Evolutionary conservation across 1,139 yeast genomes (phyloP).

Genomic region (Dujonia santamariae): DNA sequence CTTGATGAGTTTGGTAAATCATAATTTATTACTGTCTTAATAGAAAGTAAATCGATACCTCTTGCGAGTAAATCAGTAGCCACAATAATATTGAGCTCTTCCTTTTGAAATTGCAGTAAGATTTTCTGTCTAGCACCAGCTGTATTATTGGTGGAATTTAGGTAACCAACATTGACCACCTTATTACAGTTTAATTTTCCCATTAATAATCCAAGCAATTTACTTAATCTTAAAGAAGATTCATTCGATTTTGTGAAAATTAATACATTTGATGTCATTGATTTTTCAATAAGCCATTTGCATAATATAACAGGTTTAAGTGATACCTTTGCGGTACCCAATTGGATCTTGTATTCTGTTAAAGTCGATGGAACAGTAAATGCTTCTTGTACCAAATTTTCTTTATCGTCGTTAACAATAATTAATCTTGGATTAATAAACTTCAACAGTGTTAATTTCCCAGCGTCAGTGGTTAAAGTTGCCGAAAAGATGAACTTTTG

Average conservation of each 20-base stretch:
- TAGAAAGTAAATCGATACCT: slow-evolving; percentile 79
- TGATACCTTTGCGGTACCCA: slow-evolving; percentile 56
- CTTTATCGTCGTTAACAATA: slow-evolving; percentile 52
- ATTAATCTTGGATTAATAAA: slow-evolving; percentile 68
- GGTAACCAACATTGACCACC: slow-evolving; percentile 24
- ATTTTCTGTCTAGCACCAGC: slow-evolving; percentile 39
- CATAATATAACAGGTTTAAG: slow-evolving; percentile 73
- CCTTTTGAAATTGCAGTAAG: slow-evolving; percentile 55
- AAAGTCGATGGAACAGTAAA: slow-evolving; percentile 55
- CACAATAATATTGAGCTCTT: slow-evolving; percentile 54
- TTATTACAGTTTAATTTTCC: slow-evolving; percentile 16
- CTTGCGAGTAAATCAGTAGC: slow-evolving; percentile 94
- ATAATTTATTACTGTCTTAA: slow-evolving; percentile 79
- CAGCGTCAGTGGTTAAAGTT: slow-evolving; percentile 90
- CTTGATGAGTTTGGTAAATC: slow-evolving; percentile 86
- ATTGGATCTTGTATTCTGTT: slow-evolving; percentile 46
- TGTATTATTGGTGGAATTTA: slow-evolving; percentile 52
- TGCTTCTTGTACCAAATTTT: slow-evolving; percentile 34
- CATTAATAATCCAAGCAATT: slow-evolving; percentile 51
- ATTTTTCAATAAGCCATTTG: slow-evolving; percentile 42
- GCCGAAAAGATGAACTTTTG: slow-evolving; percentile 85
- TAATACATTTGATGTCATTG: slow-evolving; percentile 40
- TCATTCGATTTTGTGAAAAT: slow-evolving; percentile 87
- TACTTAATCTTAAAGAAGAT: slow-evolving; percentile 71
- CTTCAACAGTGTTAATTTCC: slow-evolving; percentile 69